These are phyloP conservation scores for Microthyrium microscopicum DNA, from an alignment of 2,329 filamentous ascomycete species.

Conservation along the genomic window DNA sequence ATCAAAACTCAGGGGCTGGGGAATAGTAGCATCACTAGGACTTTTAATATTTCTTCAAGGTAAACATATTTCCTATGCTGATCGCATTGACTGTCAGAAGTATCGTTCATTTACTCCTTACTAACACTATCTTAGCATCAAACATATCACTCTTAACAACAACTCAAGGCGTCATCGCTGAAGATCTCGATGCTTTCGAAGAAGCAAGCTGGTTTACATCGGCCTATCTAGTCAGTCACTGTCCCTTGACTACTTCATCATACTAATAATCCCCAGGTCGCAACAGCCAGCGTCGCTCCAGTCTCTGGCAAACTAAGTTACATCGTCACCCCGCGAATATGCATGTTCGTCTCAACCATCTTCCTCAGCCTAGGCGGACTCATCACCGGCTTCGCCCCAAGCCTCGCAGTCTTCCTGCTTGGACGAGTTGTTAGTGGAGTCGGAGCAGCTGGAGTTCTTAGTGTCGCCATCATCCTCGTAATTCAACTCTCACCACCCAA, in stretches of 20 bases:
- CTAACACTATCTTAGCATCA: conserved; percentile 21
- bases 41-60: neutral
- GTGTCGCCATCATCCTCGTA: conserved; percentile 56
- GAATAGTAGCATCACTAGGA: neutral
- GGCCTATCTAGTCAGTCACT: conserved; percentile 42
- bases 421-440: conserved; percentile 53
- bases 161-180: conserved; percentile 60
- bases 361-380: conserved; percentile 45
- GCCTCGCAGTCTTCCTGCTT: conserved; percentile 46
- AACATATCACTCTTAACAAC: conserved; percentile 75
- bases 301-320: conserved; percentile 55
- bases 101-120: neutral
- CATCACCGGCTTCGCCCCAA: conserved; percentile 44
- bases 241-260: neutral
- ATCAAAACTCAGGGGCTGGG: neutral
- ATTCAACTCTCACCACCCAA: conserved; percentile 55
- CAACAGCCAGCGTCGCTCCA: conserved; percentile 43
- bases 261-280: conserved; percentile 29
- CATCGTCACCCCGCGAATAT: conserved; percentile 53
- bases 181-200: conserved; percentile 57
- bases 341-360: conserved; percentile 45
- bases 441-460: conserved; percentile 56
- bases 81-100: neutral
- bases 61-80: neutral
- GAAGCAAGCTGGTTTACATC: conserved; percentile 68